These are phyloP conservation scores for Fusarium foetens DNA, from an alignment of 2,329 filamentous ascomycete genomes.

Conservation along the genomic window DNA sequence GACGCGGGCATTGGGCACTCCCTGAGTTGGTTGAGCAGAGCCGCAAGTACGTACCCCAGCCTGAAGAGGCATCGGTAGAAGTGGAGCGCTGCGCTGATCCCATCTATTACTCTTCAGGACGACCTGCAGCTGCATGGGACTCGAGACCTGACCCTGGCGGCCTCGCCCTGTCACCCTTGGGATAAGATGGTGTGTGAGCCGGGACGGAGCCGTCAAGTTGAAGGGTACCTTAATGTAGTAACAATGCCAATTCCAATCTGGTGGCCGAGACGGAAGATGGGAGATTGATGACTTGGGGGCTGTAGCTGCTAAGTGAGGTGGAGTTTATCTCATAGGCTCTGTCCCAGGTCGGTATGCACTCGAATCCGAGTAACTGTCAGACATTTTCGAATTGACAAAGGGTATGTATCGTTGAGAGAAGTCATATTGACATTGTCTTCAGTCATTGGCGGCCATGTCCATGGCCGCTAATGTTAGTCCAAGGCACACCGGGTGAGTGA, in stretches of 20 bases:
- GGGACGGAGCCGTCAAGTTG: neutral
- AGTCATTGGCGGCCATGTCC: neutral
- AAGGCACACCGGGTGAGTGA: slow-evolving; percentile 11
- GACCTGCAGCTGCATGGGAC: slow-evolving; percentile 14
- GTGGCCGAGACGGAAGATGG: neutral
- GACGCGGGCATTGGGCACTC: slow-evolving; percentile 12
- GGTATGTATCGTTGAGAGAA: neutral
- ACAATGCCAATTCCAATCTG: neutral
- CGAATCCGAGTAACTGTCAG: neutral
- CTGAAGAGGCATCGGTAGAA: slow-evolving; percentile 9
- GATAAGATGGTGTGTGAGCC: slow-evolving; percentile 13
- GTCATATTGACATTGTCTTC: neutral
- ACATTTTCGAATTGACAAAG: neutral
- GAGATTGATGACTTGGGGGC: neutral
- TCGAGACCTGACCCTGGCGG: neutral
- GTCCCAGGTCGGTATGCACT: neutral
- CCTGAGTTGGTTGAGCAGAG: slow-evolving; percentile 23
- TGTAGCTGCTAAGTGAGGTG: neutral
- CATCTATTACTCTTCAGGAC: slow-evolving; percentile 21
- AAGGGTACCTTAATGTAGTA: neutral
- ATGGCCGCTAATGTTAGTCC: slow-evolving; percentile 1
- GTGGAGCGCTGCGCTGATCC: slow-evolving; percentile 22
- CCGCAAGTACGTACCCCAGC: slow-evolving; percentile 24
- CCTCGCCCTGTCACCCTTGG: slow-evolving; percentile 9
- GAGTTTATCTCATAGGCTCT: neutral